A percentile compares a stretch with the other conserved stretches of the same genome.
Evolutionary conservation across 2,329 filamentous ascomycete species (phyloP).

Genomic region (Sphaerulina vaccinii): DNA sequence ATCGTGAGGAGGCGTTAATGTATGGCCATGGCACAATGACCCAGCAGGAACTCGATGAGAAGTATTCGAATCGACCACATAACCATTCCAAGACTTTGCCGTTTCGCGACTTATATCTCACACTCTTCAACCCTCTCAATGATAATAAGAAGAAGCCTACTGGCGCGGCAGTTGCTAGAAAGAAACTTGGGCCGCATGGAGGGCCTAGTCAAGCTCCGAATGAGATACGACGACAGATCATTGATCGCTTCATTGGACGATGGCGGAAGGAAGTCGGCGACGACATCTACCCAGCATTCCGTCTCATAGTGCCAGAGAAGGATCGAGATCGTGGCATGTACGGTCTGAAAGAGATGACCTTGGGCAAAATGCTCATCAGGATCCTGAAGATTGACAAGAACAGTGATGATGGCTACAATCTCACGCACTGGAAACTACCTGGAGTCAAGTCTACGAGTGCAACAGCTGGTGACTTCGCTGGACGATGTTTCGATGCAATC

Average conservation of each 20-base stretch:
- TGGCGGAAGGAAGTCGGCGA: conserved; percentile 88
- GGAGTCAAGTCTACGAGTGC: conserved; percentile 62
- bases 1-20: conserved; percentile 50
- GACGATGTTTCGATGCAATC: conserved; percentile 81
- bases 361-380: conserved; percentile 87
- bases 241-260: conserved; percentile 78
- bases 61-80: conserved; percentile 75
- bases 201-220: conserved; percentile 54
- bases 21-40: conserved; percentile 47
- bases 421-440: conserved; percentile 91
- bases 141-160: conserved; percentile 74
- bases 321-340: conserved; percentile 92
- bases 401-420: conserved; percentile 80
- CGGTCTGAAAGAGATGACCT: conserved; percentile 86
- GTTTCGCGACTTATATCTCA: conserved; percentile 75
- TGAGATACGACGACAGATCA: conserved; percentile 75
- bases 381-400: conserved; percentile 88
- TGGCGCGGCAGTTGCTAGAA: conserved; percentile 53
- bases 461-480: conserved; percentile 87
- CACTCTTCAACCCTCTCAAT: conserved; percentile 76
- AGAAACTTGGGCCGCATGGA: conserved; percentile 61
- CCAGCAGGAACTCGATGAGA: conserved; percentile 52
- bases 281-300: conserved; percentile 90
- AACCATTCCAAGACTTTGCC: conserved; percentile 77
- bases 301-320: conserved; percentile 88